Evolutionary conservation across 805 yeast species (phyloP), one percentile per base, ranked within the genome.

Genomic region (Tetrapisispora fleetii): DNA sequence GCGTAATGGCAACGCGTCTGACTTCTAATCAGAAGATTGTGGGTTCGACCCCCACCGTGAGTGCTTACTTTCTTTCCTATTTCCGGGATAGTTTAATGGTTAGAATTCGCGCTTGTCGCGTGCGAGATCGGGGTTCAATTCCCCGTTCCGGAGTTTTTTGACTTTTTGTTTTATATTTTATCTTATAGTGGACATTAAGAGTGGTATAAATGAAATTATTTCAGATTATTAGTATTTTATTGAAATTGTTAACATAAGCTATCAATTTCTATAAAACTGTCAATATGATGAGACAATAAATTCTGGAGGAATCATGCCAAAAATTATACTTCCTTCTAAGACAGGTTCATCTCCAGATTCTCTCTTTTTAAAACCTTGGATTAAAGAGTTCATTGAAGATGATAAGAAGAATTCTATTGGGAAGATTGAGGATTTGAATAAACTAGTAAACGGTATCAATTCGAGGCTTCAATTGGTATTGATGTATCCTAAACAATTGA

Each of bases 1-100:
- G 74, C 74, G 74, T 69, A 70, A 70, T 70, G 74, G 74, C 73
- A 70, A 69, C 74, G 74, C 74, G 74, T 70, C 72, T 70, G 74
- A 70, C 74, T 70, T 69, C 73, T 69, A 69, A 70, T 70, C 74
- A 70, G 72, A 69, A 70, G 74, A 69, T 70, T 70, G 71, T 65
- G 74, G 74, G 74, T 70, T 70, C 74, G 74, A 70, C 74, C 74
- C 74, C 73, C 74, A 64, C 71, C 72, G 67, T 68, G 74, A 69
- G 73, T 68, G 71, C 63, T 60, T 48, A 30, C 30, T 40, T 46
- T 46, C 48, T 45, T 45, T 43, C n/a, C 19, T 5, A 14, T 11
- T 32, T 57, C 61, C 61, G 61, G 54, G 61, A 57, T 57, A 57
- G 61, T 57, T 57, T 57, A 57, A 57, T 57, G 61, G 61, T 46